Percentiles rank a stretch among this genome's conserved stretches.
Conservation (phyloP, 306 rosid species). For the Medicago lupulina region DNA sequence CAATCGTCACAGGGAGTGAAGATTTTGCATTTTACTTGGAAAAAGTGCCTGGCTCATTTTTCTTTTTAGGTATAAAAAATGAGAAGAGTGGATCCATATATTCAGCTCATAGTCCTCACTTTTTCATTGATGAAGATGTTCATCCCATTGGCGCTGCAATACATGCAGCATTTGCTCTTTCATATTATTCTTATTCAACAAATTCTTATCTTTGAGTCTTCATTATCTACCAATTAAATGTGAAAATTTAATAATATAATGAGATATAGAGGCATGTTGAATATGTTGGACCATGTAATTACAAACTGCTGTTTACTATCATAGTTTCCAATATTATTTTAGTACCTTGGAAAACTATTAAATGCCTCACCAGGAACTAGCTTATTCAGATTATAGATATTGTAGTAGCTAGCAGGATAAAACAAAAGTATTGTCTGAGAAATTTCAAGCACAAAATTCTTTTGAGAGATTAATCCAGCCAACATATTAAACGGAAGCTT, state of each 20-base stretch:
- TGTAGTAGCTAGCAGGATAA: no score
- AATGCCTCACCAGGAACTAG: no score
- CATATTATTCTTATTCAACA: conserved; percentile 61
- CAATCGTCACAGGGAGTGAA: conserved; percentile 76
- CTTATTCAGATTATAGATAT: no score
- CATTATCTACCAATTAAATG: background rate
- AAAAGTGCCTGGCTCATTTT: conserved; percentile 72
- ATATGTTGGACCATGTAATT: no score
- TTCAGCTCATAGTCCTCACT: conserved; percentile 72
- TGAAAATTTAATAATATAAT: background rate
- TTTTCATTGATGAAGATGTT: conserved; percentile 66
- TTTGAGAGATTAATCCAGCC: no score
- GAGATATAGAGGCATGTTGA: no score
- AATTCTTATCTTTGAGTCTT: conserved; percentile 40
- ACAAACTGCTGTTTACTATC: no score
- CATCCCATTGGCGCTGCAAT: conserved; percentile 86
- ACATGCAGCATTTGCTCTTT: conserved; percentile 83
- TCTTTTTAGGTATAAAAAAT: conserved; percentile 55
- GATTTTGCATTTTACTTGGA: conserved; percentile 89
- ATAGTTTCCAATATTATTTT: no score
- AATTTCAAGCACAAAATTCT: no score
- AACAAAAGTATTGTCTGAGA: no score
- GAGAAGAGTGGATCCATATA: conserved; percentile 55
- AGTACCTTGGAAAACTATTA: no score
- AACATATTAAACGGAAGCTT: no score